Evolutionary conservation across 805 yeast genomes (phyloP), one percentile per base, ranked within the genome.

Genomic region (Zygoascus flipseniorum): DNA sequence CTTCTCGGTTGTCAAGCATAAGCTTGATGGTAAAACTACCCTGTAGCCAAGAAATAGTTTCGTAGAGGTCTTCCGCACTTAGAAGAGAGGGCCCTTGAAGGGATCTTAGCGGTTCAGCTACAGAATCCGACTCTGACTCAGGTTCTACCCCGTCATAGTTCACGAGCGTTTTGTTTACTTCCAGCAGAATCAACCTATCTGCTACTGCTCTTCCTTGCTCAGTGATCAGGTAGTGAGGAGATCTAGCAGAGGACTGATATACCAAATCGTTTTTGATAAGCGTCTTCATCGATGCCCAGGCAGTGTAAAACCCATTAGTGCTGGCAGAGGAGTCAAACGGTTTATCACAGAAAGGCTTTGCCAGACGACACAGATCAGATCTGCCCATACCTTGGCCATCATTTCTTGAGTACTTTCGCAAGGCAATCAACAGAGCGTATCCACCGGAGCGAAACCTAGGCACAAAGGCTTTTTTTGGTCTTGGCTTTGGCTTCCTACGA

Each of bases 391-490:
- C 95, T n/a, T 66, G 62, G 19, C 74, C 66, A 9, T 49, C 46
- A 2, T 43, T 47, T 6, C 32, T 19, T 42, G 61, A 60, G 31
- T 63, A 53, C 46, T 78, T 72, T 49, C 74, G 69, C 2, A 89
- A 68, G 0, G 83, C 82, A 18, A 88, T 56, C 18, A 89, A 61
- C 8, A 89, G 85, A 0, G 93, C 96, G 70, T 86, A 90, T 0
- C 86, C 95, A 1, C 97, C 97, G 0, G 93, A 81, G 37, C 90
- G 70, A 56, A 81, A 80, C 48, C 73, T 75, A 0, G 97, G 97
- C 0, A 89, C 75, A 65, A 16, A 49, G 2, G 86, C 89, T 39
- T 68, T 72, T 46, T 68, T 65, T 58, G 60, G 63, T 67, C 10
- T 52, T 56, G 10, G 52, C 47, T 44, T 44, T 31, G 41, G 8